Percentiles rank a stretch among this genome's conserved stretches.
Conservation (phyloP, 148 eudicot species). For the Amaranthus cruentus region DNA sequence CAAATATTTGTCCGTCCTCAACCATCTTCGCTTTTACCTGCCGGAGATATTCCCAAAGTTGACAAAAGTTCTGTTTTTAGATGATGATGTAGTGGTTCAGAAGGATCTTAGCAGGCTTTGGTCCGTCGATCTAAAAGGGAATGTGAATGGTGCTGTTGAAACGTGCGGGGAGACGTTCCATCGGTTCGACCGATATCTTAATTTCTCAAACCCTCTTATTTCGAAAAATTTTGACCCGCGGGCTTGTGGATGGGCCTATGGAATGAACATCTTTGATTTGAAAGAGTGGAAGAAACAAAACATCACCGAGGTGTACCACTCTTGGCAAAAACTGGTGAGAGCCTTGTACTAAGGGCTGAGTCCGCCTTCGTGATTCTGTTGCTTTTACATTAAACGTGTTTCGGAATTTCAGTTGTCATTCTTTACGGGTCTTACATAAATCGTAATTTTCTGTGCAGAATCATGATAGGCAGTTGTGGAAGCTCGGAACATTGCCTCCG, state of each 20-base stretch:
- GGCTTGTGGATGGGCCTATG: conserved; percentile 96
- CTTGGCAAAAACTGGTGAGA: conserved; percentile 84
- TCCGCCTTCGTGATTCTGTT: conserved; percentile 9
- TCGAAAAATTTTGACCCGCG: conserved; percentile 70
- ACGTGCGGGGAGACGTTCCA: conserved; percentile 84
- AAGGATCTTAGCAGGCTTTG: conserved; percentile 79
- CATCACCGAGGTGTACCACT: conserved; percentile 77
- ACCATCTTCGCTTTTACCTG: conserved; percentile 91
- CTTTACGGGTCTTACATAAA: background rate
- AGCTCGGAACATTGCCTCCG: conserved; percentile 85
- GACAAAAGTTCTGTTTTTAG: conserved; percentile 70
- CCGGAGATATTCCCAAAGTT: conserved; percentile 89
- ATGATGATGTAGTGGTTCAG: conserved; percentile 83
- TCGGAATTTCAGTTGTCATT: background rate
- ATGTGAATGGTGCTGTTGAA: conserved; percentile 84
- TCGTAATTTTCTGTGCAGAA: conserved; percentile 41
- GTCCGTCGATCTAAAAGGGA: conserved; percentile 72
- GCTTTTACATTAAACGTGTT: background rate
- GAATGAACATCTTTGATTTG: conserved; percentile 84
- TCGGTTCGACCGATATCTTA: conserved; percentile 80
- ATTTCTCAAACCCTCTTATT: conserved; percentile 78
- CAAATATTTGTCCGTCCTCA: conserved; percentile 76
- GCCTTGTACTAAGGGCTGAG: background rate
- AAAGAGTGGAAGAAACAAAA: conserved; percentile 86
- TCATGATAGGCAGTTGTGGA: conserved; percentile 75